Base-by-base conservation (phyloP, 1,139 yeast genomes). In the Nakaseomyces uthaithaninus region DNA sequence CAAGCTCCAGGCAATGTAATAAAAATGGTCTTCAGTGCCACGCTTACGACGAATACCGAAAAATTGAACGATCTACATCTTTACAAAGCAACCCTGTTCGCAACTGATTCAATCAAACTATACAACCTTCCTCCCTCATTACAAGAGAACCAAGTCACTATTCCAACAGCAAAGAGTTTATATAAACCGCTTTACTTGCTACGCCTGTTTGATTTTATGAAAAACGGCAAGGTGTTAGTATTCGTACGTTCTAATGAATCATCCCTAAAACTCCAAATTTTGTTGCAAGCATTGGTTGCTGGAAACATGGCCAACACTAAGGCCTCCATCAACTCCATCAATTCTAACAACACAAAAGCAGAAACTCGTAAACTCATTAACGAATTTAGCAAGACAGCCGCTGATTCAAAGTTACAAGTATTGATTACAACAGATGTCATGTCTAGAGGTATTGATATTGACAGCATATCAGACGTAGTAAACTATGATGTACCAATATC, bases 401-500 rank as follows among this genome's bases (percentile, higher is more conserved):
- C 24, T n/a, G 19, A 26, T 3, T 23, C 36, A 9, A 41, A 42
- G 9, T 64, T 72, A 37, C 67, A 71, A 41, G 62, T 89, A 7
- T 66, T 89, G 44, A 80, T 87, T 8, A 86, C 94, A 19, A 91
- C 98, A 0, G 99, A 91, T 63, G 72, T 91, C 53, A 84, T 93
- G 57, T 85, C 97, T 14, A 78, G 99, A 63, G 99, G 99, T 66
- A 75, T 91, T 33, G 95, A 91, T 64, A 72, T 93, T 37, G 65
- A 72, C 8, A 70, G 78, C 6, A 77, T 93, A 38, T 71, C 77
- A 23, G 76, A 78, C 46, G 96, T 91, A 11, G 64, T 91, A 41
- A 93, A 91, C 60, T 91, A 91, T 59, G 98, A 93, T 53, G 65
- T 87, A 42, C 98, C 98, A 7, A 73, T 78, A 36, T 83, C 95